A percentile compares a stretch with the other conserved stretches of the same genome.
Conservation (phyloP, 306 rosid genomes). For the Rosa rugosa region DNA sequence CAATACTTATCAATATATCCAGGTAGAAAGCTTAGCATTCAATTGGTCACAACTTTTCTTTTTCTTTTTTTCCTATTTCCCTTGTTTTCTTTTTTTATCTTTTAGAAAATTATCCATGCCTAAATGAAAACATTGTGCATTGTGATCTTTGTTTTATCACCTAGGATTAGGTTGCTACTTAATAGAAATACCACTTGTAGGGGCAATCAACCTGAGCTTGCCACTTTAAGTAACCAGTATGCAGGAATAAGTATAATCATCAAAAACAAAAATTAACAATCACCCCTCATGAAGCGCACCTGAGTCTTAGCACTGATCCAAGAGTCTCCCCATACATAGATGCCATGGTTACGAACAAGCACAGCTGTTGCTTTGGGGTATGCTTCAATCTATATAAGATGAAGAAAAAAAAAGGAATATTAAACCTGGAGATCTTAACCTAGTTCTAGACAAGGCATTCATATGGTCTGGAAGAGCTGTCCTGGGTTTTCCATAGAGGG, state of each 20-base stretch:
- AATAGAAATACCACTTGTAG: background rate
- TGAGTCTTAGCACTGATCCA: slow-evolving; percentile 96
- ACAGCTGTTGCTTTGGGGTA: slow-evolving; percentile 97
- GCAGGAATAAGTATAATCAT: background rate
- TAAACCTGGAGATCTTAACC: background rate
- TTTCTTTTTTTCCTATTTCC: background rate
- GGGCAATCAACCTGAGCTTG: background rate
- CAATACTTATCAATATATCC: background rate
- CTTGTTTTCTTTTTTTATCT: background rate
- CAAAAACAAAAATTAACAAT: background rate
- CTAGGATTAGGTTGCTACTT: slow-evolving; percentile 2
- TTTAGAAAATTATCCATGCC: background rate
- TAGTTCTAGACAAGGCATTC: background rate
- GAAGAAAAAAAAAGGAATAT: background rate
- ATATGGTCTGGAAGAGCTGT: slow-evolving; percentile 7
- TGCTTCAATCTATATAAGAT: slow-evolving; percentile 64
- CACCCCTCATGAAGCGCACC: slow-evolving; percentile 42
- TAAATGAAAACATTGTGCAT: background rate
- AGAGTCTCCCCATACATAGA: slow-evolving; percentile 94
- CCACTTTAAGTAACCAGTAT: background rate
- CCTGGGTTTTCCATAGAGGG: background rate
- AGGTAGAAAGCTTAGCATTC: background rate
- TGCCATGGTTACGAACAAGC: slow-evolving; percentile 97
- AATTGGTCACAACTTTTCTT: too few relatives aligned
- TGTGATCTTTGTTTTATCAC: background rate